A percentile compares a stretch with the other conserved stretches of the same genome.
These are phyloP conservation scores for Talaromyces sp. DNA, from an alignment of 2,329 filamentous ascomycete genomes.

Conservation along the genomic window DNA sequence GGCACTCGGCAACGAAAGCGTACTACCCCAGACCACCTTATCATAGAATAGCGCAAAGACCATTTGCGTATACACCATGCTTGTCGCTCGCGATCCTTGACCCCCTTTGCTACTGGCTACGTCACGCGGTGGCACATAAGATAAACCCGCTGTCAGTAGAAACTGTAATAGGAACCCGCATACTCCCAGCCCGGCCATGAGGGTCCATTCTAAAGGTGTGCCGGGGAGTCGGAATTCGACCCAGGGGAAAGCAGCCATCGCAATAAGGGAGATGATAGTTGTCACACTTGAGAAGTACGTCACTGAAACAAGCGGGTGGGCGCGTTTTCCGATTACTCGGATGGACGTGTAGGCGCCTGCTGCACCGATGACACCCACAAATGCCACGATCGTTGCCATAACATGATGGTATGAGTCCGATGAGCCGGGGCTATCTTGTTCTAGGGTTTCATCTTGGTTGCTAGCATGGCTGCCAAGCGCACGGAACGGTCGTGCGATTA, in stretches of 20 bases:
- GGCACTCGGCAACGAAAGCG: slow-evolving; percentile 60
- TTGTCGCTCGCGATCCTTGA: slow-evolving; percentile 57
- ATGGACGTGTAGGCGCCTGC: slow-evolving; percentile 76
- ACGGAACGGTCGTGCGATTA: slow-evolving; percentile 72
- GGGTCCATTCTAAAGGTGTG: slow-evolving; percentile 62
- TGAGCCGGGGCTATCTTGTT: slow-evolving; percentile 28
- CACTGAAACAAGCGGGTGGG: slow-evolving; percentile 80
- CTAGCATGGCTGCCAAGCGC: slow-evolving; percentile 11
- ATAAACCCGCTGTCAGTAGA: slow-evolving; percentile 75
- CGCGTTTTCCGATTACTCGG: slow-evolving; percentile 75
- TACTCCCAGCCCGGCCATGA: slow-evolving; percentile 68
- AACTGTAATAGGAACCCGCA: slow-evolving; percentile 86
- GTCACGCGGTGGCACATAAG: slow-evolving; percentile 64
- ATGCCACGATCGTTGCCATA: slow-evolving; percentile 68
- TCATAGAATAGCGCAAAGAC: slow-evolving; percentile 68
- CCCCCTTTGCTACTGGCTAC: slow-evolving; percentile 11
- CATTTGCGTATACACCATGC: slow-evolving; percentile 72
- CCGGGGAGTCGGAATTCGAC: slow-evolving; percentile 61
- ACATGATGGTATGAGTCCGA: slow-evolving; percentile 67
- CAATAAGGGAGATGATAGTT: slow-evolving; percentile 65
- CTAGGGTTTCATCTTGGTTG: not conserved
- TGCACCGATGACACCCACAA: slow-evolving; percentile 76
- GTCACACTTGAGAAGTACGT: slow-evolving; percentile 79
- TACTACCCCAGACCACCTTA: slow-evolving; percentile 64
- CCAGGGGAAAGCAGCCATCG: slow-evolving; percentile 59